Evolutionary conservation across 2,329 filamentous ascomycete species (phyloP), one percentile per base, ranked within the genome.

Genomic region (Thelonectria rubi): DNA sequence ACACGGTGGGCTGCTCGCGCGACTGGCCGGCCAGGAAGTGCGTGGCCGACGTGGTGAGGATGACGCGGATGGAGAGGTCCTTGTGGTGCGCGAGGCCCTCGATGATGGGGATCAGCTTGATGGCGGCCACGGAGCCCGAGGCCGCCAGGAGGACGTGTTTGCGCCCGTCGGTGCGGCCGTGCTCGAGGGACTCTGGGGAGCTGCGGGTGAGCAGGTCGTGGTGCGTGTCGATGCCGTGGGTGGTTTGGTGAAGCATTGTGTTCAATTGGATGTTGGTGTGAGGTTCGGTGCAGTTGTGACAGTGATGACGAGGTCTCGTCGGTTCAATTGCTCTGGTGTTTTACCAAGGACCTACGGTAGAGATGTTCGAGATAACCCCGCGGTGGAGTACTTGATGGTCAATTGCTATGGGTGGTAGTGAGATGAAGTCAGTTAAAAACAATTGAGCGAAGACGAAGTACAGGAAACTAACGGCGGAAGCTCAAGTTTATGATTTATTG

Each of bases 1-100:
- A 77, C 2, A 95, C 75, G 1, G 83, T 80, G 0, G 94, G 93
- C 75, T 97, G 93, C 76, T 97, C 94, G 3, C 77, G 73, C 34
- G 88, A 86, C 74, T 97, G 92, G 26, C 90, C 91, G 12, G 81
- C 81, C 0, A 98, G 86, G 75, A 98, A 98, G 30, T 88, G 83
- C 21, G 84, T 78, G 0, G 94, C 91, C 1, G 89, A 88, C 32
- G 85, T 77, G 3, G 93, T 97, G 62, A 98, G 83, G 61, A 98
- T 80, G 55, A 98, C 80, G n/a, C 93, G 91, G 75, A 98, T 93
- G 10, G 92, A 93, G 58, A 97, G 81, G 49, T 79, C 84, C 73
- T 65, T 74, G 70, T 69, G 82, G 46, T 73, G 68, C 15, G 78
- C 81, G 4, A 94, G 83, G 2, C 87, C 82, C 17, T 78, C 72